Evolutionary conservation across 192 early-diverging fungal genomes (phyloP).

Genomic region (Mortierella alpina): DNA sequence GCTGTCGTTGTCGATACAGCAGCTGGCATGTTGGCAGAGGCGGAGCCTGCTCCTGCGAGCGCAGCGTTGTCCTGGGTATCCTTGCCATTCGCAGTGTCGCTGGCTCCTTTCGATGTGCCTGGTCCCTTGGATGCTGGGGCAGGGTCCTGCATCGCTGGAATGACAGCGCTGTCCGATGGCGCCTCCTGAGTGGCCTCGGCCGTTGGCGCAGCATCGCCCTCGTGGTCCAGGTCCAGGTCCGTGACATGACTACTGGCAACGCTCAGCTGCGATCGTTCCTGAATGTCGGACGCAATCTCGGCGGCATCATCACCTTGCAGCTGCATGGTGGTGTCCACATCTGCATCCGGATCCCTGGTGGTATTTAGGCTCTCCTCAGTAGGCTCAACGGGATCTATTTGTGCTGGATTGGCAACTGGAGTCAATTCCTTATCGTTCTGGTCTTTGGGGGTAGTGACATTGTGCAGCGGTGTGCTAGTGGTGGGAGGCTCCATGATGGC

Average conservation of each 20-base stretch:
- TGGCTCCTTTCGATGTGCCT: no score
- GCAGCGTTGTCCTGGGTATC: neutral
- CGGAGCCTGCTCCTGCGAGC: neutral
- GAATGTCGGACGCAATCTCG: conserved; percentile 40
- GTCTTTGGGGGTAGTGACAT: neutral
- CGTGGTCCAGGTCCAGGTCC: conserved; percentile 9
- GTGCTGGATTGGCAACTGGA: neutral
- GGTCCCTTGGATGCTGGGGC: no score
- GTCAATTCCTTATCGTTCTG: neutral
- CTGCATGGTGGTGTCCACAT: neutral
- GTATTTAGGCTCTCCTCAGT: neutral
- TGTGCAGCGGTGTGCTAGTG: neutral
- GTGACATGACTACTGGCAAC: neutral
- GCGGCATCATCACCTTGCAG: neutral
- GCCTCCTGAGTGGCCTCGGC: neutral
- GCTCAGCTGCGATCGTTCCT: conserved; percentile 33
- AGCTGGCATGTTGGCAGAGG: neutral
- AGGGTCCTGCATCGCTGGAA: no score
- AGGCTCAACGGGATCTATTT: neutral
- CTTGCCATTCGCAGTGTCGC: neutral
- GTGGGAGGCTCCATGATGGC: no score
- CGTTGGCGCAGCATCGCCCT: neutral
- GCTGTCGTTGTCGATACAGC: neutral
- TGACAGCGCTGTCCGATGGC: neutral
- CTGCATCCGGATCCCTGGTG: neutral